Evolutionary conservation across 2,329 filamentous ascomycete genomes (phyloP), one percentile per base, ranked within the genome.

Genomic region (Beauveria varroae): DNA sequence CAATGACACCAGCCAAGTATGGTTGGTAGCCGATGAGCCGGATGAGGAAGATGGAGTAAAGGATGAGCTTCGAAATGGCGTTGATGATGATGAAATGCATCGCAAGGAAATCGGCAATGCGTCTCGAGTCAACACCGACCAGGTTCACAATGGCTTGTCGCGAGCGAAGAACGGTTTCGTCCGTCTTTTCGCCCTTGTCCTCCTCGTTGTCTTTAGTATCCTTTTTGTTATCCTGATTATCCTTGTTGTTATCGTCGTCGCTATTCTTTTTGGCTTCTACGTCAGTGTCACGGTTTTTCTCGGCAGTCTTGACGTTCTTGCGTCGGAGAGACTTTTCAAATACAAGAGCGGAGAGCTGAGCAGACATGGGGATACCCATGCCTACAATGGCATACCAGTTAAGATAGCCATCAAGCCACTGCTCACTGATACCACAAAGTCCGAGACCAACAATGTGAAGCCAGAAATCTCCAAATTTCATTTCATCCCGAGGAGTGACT

Each of bases 251-350:
- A 16, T 68, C 68, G 6, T 75, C 72, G 18, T 66, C 65, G 20
- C 60, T 53, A 12, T 56, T 28, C 14, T 59, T 59, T 5, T 47
- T 62, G n/a, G 34, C 34, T 26, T 63, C 69, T 12, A 65, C 63
- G 43, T 74, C 69, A 9, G 69, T 52, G 74, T 76, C 65, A 44
- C 69, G 68, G 16, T 72, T 69, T 68, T 80, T 83, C 37, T 74
- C 78, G 5, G 82, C 78, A 12, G 84, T 81, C 70, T 91, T 91
- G 46, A 90, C 84, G 70, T 93, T 90, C 70, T 93, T 93, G 54
- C 87, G 82, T 49, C 87, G 81, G 79, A 92, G 85, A 0, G 88
- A 83, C 71, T 95, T 95, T 63, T 87, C 83, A 67, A 93, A 93
- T 18, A 93, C 82, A 8, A 91, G 78, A 0, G 88, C 82, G 1